These are phyloP conservation scores for Erythrobasidium hasegawianum DNA, from an alignment of 1,284 basidiomycete species.

Conservation along the genomic window DNA sequence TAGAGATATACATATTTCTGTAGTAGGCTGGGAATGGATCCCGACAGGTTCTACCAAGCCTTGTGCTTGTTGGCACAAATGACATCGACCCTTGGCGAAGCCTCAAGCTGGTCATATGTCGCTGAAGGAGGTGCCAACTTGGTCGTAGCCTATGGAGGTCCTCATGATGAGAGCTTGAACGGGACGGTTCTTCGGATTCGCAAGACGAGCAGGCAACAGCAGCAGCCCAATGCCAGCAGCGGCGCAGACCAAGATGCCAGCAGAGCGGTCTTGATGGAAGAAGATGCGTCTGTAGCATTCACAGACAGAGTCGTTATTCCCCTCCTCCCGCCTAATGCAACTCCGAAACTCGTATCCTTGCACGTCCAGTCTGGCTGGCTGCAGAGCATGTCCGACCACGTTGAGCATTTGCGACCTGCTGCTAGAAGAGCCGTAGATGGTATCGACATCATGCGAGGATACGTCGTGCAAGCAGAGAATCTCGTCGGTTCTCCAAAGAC, in stretches of 20 bases:
- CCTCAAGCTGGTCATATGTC: slow-evolving; percentile 65
- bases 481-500: slow-evolving; percentile 61
- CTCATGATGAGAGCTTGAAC: slow-evolving; percentile 53
- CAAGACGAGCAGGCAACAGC: slow-evolving; percentile 52
- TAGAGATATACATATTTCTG: no score
- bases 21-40: no score
- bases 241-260: no score
- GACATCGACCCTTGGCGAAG: no score
- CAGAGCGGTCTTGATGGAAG: background rate
- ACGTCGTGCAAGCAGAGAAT: slow-evolving; percentile 63
- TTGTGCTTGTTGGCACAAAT: no score
- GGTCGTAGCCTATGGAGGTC: slow-evolving; percentile 73
- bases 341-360: slow-evolving; percentile 12
- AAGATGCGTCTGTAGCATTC: slow-evolving; percentile 19
- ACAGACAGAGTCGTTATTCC: slow-evolving; percentile 33
- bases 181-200: slow-evolving; percentile 69
- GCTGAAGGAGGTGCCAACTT: slow-evolving; percentile 85
- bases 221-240: slow-evolving; percentile 38
- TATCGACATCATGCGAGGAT: slow-evolving; percentile 59
- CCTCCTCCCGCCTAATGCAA: slow-evolving; percentile 26
- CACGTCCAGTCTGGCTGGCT: slow-evolving; percentile 57
- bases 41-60: no score
- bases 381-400: slow-evolving; percentile 53
- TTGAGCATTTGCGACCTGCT: slow-evolving; percentile 57
- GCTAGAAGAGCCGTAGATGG: slow-evolving; percentile 57